phyloP scores from a whole-genome alignment of 441 rosid genomes.

The Erysimum pusillum region DNA sequence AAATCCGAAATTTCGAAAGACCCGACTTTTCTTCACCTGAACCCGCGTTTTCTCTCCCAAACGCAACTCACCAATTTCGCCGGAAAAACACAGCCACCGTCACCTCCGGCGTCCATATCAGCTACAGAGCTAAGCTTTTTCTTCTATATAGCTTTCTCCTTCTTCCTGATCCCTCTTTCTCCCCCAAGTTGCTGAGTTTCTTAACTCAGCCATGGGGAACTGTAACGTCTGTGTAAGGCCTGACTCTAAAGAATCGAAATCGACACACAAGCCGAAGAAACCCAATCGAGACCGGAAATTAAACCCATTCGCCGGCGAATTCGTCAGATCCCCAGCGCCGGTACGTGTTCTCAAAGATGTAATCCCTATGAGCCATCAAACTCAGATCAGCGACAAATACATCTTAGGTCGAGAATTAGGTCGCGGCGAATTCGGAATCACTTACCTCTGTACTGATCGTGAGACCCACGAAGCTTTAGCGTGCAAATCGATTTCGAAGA shows the following conservation, averaged over 20 bases:
- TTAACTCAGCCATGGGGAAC: slow-evolving; percentile 73
- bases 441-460: slow-evolving; percentile 89
- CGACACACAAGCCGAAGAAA: slow-evolving; percentile 50
- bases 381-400: slow-evolving; percentile 85
- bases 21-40: slow-evolving; percentile 52
- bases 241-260: slow-evolving; percentile 48
- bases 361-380: slow-evolving; percentile 65
- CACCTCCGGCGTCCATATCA: background rate
- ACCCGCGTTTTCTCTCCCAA: slow-evolving; percentile 67
- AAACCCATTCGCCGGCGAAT: slow-evolving; percentile 65
- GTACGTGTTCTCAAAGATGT: slow-evolving; percentile 78
- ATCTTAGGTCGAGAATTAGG: slow-evolving; percentile 87
- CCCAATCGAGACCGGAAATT: slow-evolving; percentile 54
- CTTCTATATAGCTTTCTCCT: background rate
- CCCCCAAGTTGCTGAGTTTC: slow-evolving; percentile 24
- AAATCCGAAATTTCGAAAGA: slow-evolving; percentile 52
- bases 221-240: slow-evolving; percentile 83
- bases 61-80: slow-evolving; percentile 29
- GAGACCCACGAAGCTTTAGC: slow-evolving; percentile 82
- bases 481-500: slow-evolving; percentile 89
- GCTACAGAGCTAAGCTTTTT: background rate
- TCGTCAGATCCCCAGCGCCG: slow-evolving; percentile 61
- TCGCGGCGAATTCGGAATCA: slow-evolving; percentile 95
- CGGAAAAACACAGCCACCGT: slow-evolving; percentile 31
- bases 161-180: background rate